Base-by-base conservation (phyloP, 306 rosid species). In the Castanea crenata region DNA sequence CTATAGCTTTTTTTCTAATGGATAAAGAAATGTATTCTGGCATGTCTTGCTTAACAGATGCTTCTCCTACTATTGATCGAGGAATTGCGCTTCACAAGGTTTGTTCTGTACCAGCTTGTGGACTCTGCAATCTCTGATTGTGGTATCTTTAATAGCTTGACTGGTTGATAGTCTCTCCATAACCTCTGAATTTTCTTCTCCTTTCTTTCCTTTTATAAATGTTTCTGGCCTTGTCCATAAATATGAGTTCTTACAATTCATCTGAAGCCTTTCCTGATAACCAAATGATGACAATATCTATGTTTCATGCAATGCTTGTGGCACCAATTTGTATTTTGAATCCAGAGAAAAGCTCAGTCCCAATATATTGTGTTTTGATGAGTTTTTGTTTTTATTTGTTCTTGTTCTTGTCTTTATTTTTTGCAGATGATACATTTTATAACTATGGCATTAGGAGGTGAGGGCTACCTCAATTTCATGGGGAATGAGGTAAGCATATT, bases 1-100 rank as follows among this genome's bases (percentile, higher is more conserved):
- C 97, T 58, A 69, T 94, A 77, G 93, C 97, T 29, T 94, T 94
- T 84, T 41, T 87, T 20, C 86, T 92, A 73, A 94, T 94, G 94
- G 97, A 92, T 74, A 80, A 84, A 81, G 99, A 94, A 85, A 94
- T 94, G 90, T 94, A 94, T 88, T 88, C 95, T 74, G 91, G 95
- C 88, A 94, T 94, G 99, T 92, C 99, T 85, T 90, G 89, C 82
- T 89, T 94, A 89, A 79, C 75, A 4, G 89, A 90, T 61, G 89
- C 95, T 77, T 85, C 97, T 82, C 92, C 94, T 71, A 63, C 88
- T 11, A 58, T 92, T 69, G 99, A 92, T 77, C 90, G 97, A 79
- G 99, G 99, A 80, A 83, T 94, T 81, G 93, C 99, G 25, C 93
- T 94, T 82, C 99, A 94, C 86, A 94, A 94, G 97, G 99, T 94